These are phyloP conservation scores for Fusarium beomiforme DNA, from an alignment of 2,329 filamentous ascomycete species.

Conservation along the genomic window DNA sequence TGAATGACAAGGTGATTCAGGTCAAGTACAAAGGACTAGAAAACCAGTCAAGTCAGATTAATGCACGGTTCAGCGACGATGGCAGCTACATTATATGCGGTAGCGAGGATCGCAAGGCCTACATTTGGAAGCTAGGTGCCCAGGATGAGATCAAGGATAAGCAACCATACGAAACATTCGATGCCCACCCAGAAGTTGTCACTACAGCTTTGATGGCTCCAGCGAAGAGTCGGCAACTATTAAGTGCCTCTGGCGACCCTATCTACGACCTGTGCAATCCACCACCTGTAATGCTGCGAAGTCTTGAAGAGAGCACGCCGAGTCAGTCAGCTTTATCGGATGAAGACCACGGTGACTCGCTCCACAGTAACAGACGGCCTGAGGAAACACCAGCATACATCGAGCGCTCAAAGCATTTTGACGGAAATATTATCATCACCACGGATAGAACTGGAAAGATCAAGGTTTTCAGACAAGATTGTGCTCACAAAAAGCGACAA, in stretches of 20 bases:
- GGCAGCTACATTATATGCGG: slow-evolving; percentile 88
- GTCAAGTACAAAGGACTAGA: slow-evolving; percentile 92
- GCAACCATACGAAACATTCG: slow-evolving; percentile 86
- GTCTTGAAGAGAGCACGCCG: slow-evolving; percentile 69
- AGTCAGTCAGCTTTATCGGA: slow-evolving; percentile 55
- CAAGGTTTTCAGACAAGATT: slow-evolving; percentile 96
- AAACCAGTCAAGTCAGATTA: slow-evolving; percentile 90
- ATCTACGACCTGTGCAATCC: slow-evolving; percentile 98
- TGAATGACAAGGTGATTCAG: slow-evolving; percentile 85
- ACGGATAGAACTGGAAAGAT: slow-evolving; percentile 89
- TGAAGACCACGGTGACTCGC: slow-evolving; percentile 48
- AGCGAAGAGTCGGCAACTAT: slow-evolving; percentile 76
- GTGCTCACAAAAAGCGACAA: slow-evolving; percentile 81
- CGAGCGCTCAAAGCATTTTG: slow-evolving; percentile 76
- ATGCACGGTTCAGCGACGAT: slow-evolving; percentile 88
- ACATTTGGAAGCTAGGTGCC: slow-evolving; percentile 77
- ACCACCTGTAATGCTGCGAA: slow-evolving; percentile 84
- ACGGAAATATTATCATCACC: slow-evolving; percentile 91
- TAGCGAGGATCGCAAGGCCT: slow-evolving; percentile 89
- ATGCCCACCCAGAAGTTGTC: slow-evolving; percentile 88
- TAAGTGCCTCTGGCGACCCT: slow-evolving; percentile 86
- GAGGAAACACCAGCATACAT: slow-evolving; percentile 82
- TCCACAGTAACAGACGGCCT: slow-evolving; percentile 53
- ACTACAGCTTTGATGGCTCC: slow-evolving; percentile 91
- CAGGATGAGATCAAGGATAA: slow-evolving; percentile 79